These are phyloP conservation scores for Boletus fagicola DNA, from an alignment of 768 basidiomycete genomes.

Conservation along the genomic window DNA sequence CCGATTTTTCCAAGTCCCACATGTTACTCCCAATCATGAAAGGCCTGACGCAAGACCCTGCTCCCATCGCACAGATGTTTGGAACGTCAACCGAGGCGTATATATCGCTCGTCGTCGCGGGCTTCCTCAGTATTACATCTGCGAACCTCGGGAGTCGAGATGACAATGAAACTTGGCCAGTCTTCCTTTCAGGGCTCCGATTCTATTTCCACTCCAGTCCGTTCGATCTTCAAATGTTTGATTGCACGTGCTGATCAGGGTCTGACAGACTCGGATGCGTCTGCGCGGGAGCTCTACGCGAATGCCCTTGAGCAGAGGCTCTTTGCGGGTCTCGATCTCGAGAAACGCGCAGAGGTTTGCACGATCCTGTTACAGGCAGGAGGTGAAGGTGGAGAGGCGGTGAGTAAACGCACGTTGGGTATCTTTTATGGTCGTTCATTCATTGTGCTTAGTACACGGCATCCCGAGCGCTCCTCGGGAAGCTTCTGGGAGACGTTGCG, in stretches of 20 bases:
- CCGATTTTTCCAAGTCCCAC: slow-evolving; percentile 45
- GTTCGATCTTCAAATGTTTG: slow-evolving; percentile 14
- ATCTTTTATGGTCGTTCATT: neutral
- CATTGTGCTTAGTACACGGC: slow-evolving; percentile 37
- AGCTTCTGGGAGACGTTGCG: slow-evolving; percentile 47
- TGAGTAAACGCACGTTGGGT: slow-evolving; percentile 29
- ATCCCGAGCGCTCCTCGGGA: slow-evolving; percentile 50
- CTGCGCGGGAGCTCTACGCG: slow-evolving; percentile 41
- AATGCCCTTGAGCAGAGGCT: slow-evolving; percentile 52
- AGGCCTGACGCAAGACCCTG: slow-evolving; percentile 28
- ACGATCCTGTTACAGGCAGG: slow-evolving; percentile 55
- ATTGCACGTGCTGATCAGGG: neutral
- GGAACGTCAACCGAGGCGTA: slow-evolving; percentile 38
- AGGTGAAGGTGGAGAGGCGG: slow-evolving; percentile 45
- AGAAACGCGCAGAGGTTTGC: slow-evolving; percentile 56
- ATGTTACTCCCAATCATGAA: slow-evolving; percentile 61
- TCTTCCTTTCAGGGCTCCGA: slow-evolving; percentile 45
- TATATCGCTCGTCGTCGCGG: slow-evolving; percentile 38
- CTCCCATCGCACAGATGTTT: slow-evolving; percentile 34
- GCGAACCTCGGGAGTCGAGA: slow-evolving; percentile 44
- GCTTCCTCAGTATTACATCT: slow-evolving; percentile 50
- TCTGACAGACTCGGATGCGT: slow-evolving; percentile 38
- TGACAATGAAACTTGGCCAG: slow-evolving; percentile 45
- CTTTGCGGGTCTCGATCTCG: slow-evolving; percentile 50
- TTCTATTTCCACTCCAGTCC: slow-evolving; percentile 48